Conservation (phyloP, 106 monocot genomes). For the Dioscorea alata region DNA sequence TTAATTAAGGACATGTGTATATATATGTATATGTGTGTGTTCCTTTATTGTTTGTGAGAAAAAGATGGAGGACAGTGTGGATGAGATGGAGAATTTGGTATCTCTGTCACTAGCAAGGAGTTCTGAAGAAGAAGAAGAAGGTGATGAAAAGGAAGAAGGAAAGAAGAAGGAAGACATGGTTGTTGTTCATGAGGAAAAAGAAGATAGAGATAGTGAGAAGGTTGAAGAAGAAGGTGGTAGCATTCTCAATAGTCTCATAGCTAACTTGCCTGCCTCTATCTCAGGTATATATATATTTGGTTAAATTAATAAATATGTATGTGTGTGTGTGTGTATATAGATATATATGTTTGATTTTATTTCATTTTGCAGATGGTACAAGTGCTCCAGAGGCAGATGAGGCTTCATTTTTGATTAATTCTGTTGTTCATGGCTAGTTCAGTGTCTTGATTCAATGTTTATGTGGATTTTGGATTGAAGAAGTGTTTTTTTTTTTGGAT, state of each 20-base stretch:
- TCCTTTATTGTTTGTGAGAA: not conserved
- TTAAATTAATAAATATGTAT: too few relatives aligned
- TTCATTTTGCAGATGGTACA: too few relatives aligned
- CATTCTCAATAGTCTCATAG: not conserved
- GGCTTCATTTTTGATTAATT: constrained; percentile 3
- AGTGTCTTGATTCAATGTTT: too few relatives aligned
- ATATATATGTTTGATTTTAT: too few relatives aligned
- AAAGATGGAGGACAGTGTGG: constrained; percentile 3
- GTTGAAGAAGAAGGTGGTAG: not conserved
- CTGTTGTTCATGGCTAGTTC: not conserved
- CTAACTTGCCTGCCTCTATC: constrained; percentile 3
- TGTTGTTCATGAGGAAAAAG: not conserved
- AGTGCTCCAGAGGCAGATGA: too few relatives aligned
- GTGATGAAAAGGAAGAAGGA: not conserved
- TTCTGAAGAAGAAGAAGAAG: not conserved
- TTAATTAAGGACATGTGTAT: not conserved
- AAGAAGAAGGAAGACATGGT: not conserved
- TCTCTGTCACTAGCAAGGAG: not conserved
- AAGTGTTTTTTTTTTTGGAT: too few relatives aligned
- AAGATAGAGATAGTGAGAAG: not conserved
- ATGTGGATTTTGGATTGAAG: too few relatives aligned
- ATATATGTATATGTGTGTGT: too few relatives aligned
- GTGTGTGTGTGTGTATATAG: too few relatives aligned
- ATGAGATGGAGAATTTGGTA: constrained; percentile 6
- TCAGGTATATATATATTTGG: not conserved